Percentiles rank a stretch among this genome's conserved stretches.
These are phyloP conservation scores for Verticillium nubilum DNA, from an alignment of 2,329 filamentous ascomycete species.

Conservation along the genomic window DNA sequence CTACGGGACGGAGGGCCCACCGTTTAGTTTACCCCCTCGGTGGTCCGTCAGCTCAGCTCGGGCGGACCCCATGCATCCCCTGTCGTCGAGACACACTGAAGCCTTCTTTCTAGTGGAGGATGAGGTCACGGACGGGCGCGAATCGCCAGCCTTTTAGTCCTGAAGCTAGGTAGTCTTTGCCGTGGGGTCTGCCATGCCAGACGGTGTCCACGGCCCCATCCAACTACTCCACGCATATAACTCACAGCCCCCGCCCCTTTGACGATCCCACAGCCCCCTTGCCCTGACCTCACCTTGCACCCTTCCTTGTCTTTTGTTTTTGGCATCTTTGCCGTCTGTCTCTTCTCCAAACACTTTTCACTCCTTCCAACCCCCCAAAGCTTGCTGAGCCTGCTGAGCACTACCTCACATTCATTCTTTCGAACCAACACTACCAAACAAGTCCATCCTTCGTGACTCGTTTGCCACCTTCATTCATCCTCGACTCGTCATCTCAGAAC, in stretches of 20 bases:
- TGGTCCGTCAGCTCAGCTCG: background rate
- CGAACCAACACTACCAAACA: constrained; percentile 6
- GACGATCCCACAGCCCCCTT: background rate
- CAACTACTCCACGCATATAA: background rate
- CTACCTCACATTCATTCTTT: constrained; percentile 22
- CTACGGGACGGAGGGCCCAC: background rate
- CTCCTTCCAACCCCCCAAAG: background rate
- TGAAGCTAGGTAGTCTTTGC: background rate
- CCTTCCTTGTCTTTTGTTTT: background rate
- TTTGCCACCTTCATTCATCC: background rate
- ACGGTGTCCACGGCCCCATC: background rate
- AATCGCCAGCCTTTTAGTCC: background rate
- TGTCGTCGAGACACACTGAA: background rate
- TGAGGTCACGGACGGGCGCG: background rate
- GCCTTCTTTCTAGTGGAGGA: background rate
- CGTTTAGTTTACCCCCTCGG: background rate
- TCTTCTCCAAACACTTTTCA: constrained; percentile 9
- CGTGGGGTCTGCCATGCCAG: background rate
- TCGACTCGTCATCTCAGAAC: constrained; percentile 8
- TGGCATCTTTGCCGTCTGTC: constrained; percentile 3
- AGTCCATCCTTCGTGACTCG: background rate
- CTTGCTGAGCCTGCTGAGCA: constrained; percentile 32
- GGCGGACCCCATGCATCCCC: background rate
- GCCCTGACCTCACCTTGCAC: background rate
- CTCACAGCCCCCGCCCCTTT: background rate